Evolutionary conservation across 345 rosid genomes (phyloP), one percentile per base, ranked within the genome.

Genomic region (Sisymbrium altissimum): DNA sequence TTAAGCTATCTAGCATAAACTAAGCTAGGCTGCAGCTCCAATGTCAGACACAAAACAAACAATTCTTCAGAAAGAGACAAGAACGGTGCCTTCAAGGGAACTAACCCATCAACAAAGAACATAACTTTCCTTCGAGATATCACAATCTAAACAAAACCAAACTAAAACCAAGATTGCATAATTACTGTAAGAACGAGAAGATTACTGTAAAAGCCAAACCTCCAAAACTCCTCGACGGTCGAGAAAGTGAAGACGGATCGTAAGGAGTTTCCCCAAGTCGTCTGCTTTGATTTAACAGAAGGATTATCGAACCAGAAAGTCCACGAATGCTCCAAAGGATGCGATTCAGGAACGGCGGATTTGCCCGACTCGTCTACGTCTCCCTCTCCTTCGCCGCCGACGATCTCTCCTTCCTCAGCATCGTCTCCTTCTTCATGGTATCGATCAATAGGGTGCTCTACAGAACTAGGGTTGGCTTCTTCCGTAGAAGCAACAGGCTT

Each of bases 221-320:
- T 78, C 97, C 98, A 90, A 65, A 95, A 95, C 65, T 87, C 88
- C 59, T 92, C 92, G 15, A 84, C 92, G 11, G 97, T 78, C 2
- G 88, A 70, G 48, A 95, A 92, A 0, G 92, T 90, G 52, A 74
- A 86, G 35, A 95, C 83, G 57, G 94, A 74, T 68, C 87, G 89
- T 80, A 90, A 82, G 27, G 94, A 81, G 52, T 83, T 86, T n/a
- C 94, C 99, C 98, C 97, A 92, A 35, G 78, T 33, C 49, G 78
- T 49, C 64, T 84, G 94, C 63, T 80, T 92, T 5, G 74, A 43
- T 81, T 86, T 95, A n/a, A 82, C 85, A 19, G 78, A 61, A 2
- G 87, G 90, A 56, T 83, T 87, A 67, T 92, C 94, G 58, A 89
- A 92, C 98, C 99, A 92, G 75, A 92, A 92, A 25, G 98, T 92